phyloP scores from a whole-genome alignment of 768 basidiomycete species.

The Leucosporidium scottii region DNA sequence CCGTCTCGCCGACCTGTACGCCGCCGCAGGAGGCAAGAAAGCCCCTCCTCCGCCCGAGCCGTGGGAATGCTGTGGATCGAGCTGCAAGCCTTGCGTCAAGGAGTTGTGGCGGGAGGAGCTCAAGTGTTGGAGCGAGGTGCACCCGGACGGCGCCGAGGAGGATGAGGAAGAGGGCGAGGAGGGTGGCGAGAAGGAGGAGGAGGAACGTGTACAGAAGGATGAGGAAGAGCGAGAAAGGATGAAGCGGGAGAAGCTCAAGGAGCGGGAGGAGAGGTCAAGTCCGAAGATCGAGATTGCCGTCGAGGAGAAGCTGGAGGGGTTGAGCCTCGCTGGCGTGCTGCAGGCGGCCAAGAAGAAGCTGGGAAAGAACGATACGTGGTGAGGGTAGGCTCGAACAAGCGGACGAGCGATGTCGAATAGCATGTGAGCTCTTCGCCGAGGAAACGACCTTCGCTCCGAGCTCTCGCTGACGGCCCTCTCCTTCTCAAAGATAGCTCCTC shows the following conservation, averaged over 20 bases:
- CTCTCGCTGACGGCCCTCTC: too few relatives aligned
- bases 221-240: background rate
- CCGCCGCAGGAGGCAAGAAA: background rate
- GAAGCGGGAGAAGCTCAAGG: background rate
- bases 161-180: slow-evolving; percentile 1
- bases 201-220: background rate
- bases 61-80: slow-evolving; percentile 2
- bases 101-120: slow-evolving; percentile 3
- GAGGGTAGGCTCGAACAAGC: too few relatives aligned
- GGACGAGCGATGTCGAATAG: too few relatives aligned
- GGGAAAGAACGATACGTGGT: background rate
- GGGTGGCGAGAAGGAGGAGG: background rate
- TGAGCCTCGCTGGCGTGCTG: too few relatives aligned
- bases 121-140: slow-evolving; percentile 6
- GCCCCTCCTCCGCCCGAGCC: background rate
- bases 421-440: too few relatives aligned
- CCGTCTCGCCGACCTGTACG: background rate
- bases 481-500: too few relatives aligned
- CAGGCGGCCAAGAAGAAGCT: background rate
- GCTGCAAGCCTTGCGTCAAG: slow-evolving; percentile 1
- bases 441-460: too few relatives aligned
- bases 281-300: background rate
- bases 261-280: background rate
- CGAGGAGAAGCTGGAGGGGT: background rate
- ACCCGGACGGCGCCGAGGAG: slow-evolving; percentile 10